phyloP scores from a whole-genome alignment of 179 eudicot species.

The Carnegiea gigantea region DNA sequence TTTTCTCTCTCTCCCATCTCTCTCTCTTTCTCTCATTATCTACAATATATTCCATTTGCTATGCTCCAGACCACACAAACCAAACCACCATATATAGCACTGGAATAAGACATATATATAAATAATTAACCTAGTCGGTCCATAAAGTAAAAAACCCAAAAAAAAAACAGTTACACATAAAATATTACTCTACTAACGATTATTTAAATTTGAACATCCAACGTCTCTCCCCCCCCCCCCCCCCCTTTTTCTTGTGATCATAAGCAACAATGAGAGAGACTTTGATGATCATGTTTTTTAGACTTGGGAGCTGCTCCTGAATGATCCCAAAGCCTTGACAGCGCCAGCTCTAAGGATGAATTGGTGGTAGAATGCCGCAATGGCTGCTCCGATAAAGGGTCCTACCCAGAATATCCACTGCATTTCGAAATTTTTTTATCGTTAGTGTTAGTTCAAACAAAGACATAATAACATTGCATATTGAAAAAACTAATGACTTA shows the following conservation, averaged over 20 bases:
- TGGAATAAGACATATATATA: neutral
- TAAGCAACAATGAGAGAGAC: neutral
- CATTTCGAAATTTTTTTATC: neutral
- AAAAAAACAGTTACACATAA: neutral
- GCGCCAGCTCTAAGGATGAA: constrained; percentile 29
- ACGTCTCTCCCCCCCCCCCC: neutral
- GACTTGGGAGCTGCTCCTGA: constrained; percentile 26
- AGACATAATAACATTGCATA: neutral
- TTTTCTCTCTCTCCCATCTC: neutral
- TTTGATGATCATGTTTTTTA: neutral
- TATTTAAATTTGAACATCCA: neutral
- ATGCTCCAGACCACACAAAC: neutral
- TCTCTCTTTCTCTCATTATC: neutral
- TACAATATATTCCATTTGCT: constrained; percentile 3
- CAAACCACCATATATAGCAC: neutral
- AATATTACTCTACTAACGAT: neutral
- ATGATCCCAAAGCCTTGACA: constrained; percentile 33
- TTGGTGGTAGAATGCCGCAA: constrained; percentile 36
- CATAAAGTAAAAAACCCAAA: neutral
- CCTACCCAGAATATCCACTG: constrained; percentile 40
- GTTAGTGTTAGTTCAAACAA: neutral
- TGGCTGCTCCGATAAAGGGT: constrained; percentile 34
- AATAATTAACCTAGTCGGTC: neutral
- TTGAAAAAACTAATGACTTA: no score
- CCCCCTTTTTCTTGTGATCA: neutral